phyloP scores from a whole-genome alignment of 306 rosid genomes.

The Cicer yamashitae region DNA sequence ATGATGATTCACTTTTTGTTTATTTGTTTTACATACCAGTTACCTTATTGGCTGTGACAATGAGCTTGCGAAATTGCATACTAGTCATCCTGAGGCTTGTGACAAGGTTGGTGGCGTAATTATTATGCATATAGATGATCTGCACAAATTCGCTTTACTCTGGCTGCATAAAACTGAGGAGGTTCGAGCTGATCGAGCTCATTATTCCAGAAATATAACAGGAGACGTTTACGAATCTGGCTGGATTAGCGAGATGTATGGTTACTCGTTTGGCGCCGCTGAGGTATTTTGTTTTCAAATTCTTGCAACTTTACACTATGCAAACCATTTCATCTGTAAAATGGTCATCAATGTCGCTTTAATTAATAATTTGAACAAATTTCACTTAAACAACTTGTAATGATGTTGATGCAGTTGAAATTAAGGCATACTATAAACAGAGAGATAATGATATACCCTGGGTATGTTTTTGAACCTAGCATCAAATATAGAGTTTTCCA shows the following conservation, averaged over 20 bases:
- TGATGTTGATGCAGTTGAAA: slow-evolving; percentile 66
- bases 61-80: slow-evolving; percentile 46
- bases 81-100: slow-evolving; percentile 49
- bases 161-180: slow-evolving; percentile 52
- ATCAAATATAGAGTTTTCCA: slow-evolving; percentile 86
- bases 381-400: slow-evolving; percentile 29
- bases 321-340: neutral
- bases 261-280: slow-evolving; percentile 45
- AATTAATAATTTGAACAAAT: slow-evolving; percentile 1
- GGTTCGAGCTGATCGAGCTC: slow-evolving; percentile 45
- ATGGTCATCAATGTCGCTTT: no score
- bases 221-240: slow-evolving; percentile 47
- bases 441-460: slow-evolving; percentile 83
- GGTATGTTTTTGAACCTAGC: slow-evolving; percentile 77
- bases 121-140: slow-evolving; percentile 49
- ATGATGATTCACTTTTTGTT: slow-evolving; percentile 5
- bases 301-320: neutral
- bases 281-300: slow-evolving; percentile 34
- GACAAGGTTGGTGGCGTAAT: slow-evolving; percentile 52
- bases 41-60: slow-evolving; percentile 49
- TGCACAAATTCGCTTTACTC: slow-evolving; percentile 43
- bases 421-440: slow-evolving; percentile 65
- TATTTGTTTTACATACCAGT: slow-evolving; percentile 23
- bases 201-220: slow-evolving; percentile 41
- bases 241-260: slow-evolving; percentile 51